Percentiles rank a stretch among this genome's conserved stretches.
These are phyloP conservation scores for Ciborinia camelliae DNA, from an alignment of 2,329 filamentous ascomycete species.

Conservation along the genomic window DNA sequence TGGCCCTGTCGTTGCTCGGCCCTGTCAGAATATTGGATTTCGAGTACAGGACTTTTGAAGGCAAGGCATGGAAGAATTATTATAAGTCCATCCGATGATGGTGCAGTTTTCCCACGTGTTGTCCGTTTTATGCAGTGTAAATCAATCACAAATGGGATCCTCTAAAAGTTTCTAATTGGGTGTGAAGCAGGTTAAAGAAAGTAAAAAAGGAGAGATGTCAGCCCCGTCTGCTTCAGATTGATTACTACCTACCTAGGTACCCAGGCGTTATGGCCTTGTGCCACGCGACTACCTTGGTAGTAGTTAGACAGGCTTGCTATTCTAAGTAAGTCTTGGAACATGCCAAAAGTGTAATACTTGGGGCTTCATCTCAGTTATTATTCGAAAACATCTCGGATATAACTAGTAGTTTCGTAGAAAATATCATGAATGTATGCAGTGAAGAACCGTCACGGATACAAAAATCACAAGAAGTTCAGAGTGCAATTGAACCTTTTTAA, in stretches of 20 bases:
- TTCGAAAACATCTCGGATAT: neutral
- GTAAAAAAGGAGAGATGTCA: neutral
- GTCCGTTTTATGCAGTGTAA: neutral
- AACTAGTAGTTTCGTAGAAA: no score
- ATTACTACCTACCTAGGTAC: neutral
- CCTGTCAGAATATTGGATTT: neutral
- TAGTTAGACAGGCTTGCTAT: neutral
- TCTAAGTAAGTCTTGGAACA: neutral
- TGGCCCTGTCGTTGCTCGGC: neutral
- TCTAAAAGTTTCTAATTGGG: neutral
- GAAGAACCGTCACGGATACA: neutral
- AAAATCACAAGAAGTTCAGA: neutral
- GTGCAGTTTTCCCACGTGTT: conserved; percentile 4
- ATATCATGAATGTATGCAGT: neutral
- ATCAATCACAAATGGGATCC: neutral
- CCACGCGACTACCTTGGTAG: neutral
- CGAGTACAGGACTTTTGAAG: no score
- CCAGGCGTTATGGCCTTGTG: neutral
- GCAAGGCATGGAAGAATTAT: neutral
- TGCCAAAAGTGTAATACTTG: no score
- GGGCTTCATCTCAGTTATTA: neutral
- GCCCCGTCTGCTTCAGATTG: conserved; percentile 7
- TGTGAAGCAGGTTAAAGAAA: neutral
- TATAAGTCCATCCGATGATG: conserved; percentile 1
- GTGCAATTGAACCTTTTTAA: neutral